Evolutionary conservation across 2,329 filamentous ascomycete species (phyloP), one percentile per base, ranked within the genome.

Genomic region (Rhexocercosporidium sp.): DNA sequence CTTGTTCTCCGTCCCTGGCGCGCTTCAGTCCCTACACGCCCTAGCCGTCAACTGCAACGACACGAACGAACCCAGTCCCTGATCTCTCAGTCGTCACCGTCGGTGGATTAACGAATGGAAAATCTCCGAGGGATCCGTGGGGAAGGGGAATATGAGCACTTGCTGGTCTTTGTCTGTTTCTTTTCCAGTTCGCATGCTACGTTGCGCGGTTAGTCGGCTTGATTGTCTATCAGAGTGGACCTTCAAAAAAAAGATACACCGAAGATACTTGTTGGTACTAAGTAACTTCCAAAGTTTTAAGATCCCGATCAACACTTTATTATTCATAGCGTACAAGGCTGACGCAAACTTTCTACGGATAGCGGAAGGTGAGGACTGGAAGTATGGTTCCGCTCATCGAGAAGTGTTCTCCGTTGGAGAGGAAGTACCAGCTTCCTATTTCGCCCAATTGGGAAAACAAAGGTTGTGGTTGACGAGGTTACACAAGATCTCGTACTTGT

Each of bases 81-180:
- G 31, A 12, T n/a, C 29, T 39, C 18, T 54, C 20, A 59, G 53
- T 53, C 39, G 29, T 44, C 51, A 63, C 37, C 41, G 31, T 62
- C 54, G 37, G 65, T 56, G 53, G 39, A 27, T 56, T 47, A 37
- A 25, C 12, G n/a, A 6, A 44, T 66, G 66, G 60, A 37, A 66
- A 65, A 70, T 68, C 59, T 62, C 64, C 66, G 64, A 61, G 16
- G 2, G n/a, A 34, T 53, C 54, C 66, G 62, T 27, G 53, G 64
- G 47, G 47, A 51, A 64, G 16, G 46, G 34, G 27, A 51, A 11
- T 44, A 41, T 31, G 18, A 46, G 25, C 44, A 60, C 54, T 34
- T 20, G 29, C 22, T 56, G 47, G 9, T 56, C 31, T 7, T 34
- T 31, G 22, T 61, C 1, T 14, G n/a, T 31, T 61, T 20, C 18